Conservation (phyloP, 805 yeast genomes). For the Groenewaldozyma salmanticensis region DNA sequence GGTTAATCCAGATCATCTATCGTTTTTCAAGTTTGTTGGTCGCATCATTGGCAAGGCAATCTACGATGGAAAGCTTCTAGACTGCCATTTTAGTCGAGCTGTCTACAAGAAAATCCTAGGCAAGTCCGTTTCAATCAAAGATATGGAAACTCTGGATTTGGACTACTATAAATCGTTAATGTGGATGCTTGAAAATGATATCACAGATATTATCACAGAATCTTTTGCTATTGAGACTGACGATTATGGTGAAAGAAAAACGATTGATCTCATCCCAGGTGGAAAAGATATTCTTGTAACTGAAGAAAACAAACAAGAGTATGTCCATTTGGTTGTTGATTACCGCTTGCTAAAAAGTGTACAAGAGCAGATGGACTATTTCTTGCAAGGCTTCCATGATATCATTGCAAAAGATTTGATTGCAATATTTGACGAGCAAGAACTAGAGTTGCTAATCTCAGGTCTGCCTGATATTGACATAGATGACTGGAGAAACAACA, state of each 20-base stretch:
- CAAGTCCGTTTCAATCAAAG: constrained; percentile 72
- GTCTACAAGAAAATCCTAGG: constrained; percentile 84
- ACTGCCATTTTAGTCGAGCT: constrained; percentile 91
- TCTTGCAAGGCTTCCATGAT: constrained; percentile 81
- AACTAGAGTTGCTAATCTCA: constrained; percentile 80
- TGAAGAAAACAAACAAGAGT: constrained; percentile 82
- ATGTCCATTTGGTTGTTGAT: constrained; percentile 77
- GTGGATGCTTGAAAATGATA: constrained; percentile 97
- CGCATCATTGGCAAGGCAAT: constrained; percentile 91
- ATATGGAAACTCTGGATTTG: constrained; percentile 86
- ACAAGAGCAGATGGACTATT: constrained; percentile 76
- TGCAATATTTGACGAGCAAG: constrained; percentile 89
- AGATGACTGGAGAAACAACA: constrained; percentile 88
- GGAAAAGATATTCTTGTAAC: constrained; percentile 83
- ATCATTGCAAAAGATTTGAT: constrained; percentile 77
- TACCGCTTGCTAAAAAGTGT: constrained; percentile 77
- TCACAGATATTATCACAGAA: constrained; percentile 89
- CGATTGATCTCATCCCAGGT: constrained; percentile 69
- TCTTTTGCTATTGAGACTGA: constrained; percentile 90
- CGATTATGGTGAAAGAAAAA: constrained; percentile 83
- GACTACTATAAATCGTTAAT: constrained; percentile 85
- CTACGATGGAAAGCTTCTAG: constrained; percentile 73
- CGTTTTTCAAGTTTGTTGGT: constrained; percentile 92
- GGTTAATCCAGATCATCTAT: constrained; percentile 85
- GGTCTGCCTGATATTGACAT: constrained; percentile 96